Base-by-base conservation (phyloP, 2,329 filamentous ascomycete species). In the Cladosporium sp. region DNA sequence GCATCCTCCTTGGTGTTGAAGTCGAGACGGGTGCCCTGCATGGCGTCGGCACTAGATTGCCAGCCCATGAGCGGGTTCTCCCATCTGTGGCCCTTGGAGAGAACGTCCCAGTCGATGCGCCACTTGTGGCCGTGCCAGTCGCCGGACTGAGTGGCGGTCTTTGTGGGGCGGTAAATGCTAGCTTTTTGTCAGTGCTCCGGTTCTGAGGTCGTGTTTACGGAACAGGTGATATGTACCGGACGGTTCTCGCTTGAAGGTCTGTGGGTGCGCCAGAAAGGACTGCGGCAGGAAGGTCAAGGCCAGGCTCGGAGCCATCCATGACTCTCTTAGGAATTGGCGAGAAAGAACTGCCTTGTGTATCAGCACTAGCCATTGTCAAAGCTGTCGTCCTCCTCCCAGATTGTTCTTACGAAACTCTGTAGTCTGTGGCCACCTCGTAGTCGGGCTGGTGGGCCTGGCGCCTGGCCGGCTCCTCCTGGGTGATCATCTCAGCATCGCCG, bases 41-140 rank as follows among this genome's bases (percentile, higher is more conserved):
- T 94, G 72, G 85, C 86, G 76, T 99, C 94, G 58, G 84, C 93
- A 17, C 92, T 95, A 22, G 93, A 97, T 74, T 97, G 92, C 95
- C 95, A 99, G 61, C 94, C 94, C 85, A 99, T 99, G 74, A 99
- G 78, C 49, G 89, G 90, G 78, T 99, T 99, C 81, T 99, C 94
- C 95, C 94, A 99, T 68, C 94, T 85, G 77, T 97, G 90, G 62
- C 94, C 94, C 80, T 95, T 97, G 68, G 82, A 78, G 34, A 97
- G 82, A 51, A 96, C 86, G 74, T 99, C 94, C 94, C 94, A 99
- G 75, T 99, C 94, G 92, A 99, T 95, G 52, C 92, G 88, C 94
- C 94, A 99, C 70, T 88, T 84, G 72, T 89, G 85, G 58, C 84
- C 80, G 72, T 90, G 87, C 89, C 90, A 96, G 68, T 86, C 84